Base-by-base conservation (phyloP, 305 asterid species). In the Solanum hybrid region DNA sequence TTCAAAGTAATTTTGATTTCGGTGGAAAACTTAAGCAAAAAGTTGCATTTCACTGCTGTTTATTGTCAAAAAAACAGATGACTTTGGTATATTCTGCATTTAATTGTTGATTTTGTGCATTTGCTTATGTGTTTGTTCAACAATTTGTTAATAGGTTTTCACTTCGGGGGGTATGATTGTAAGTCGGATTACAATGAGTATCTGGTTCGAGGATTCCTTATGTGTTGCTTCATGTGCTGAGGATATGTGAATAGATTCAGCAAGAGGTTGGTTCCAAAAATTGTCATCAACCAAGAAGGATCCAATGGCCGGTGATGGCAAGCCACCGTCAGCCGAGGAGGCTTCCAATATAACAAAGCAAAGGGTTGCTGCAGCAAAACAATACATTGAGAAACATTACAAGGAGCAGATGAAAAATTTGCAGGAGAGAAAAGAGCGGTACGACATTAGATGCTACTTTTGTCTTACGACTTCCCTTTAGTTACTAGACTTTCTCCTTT, bases 361-460 rank as follows among this genome's bases (percentile, higher is more conserved):
- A 92, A 96, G 94, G 91, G 99, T 93, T 64, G 99, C 98, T 89
- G 99, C 99, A 2, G 98, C 99, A 1, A 97, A 97, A 95, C 98
- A 96, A 94, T 97, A 96, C 91, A 97, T 97, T 73, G 99, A 97
- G 94, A 97, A 97, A 87, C 99, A 96, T 92, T 97, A 97, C 95
- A 95, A 96, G 94, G 95, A 92, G 90, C 98, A 96, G 91, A 96
- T 92, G 99, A 96, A 94, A 92, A 97, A 91, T 92, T 96, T 97
- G 93, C 98, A 96, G 93, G 99, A 96, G 92, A 94, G 99, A 92
- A 96, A 93, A 90, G 97, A 97, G 91, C 93, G 99, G 99, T 96
- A 96, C 74, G 94, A 79, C 73, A 39, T 36, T 89, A 90, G 51
- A 35, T 85, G 20, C 11, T 46, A 28, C 39, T 29, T 83, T 29